A percentile compares a stretch with the other conserved stretches of the same genome.
Conservation (phyloP, 371 early-diverging fungal species). For the Lichtheimia corymbifera region DNA sequence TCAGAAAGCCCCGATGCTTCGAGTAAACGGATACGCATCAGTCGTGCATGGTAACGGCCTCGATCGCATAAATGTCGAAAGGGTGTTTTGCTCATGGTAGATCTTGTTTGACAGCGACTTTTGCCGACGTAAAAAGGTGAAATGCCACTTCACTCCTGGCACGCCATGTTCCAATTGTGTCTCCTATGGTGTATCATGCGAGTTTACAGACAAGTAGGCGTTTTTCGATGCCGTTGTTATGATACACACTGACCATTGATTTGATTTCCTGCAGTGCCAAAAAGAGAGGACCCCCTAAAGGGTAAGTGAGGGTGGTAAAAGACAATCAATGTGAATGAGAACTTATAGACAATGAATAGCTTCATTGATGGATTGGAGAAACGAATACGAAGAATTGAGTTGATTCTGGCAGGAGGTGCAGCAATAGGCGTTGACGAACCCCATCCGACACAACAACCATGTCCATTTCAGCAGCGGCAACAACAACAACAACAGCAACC, state of each 20-base stretch:
- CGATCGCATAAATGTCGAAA: too few relatives aligned
- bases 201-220: conserved; percentile 20
- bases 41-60: conserved; percentile 20
- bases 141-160: conserved; percentile 31
- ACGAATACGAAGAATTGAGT: conserved; percentile 42
- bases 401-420: background rate
- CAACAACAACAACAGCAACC: conserved; percentile 5
- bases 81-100: background rate
- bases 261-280: conserved; percentile 20
- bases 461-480: background rate
- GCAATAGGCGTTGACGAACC: background rate
- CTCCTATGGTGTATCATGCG: conserved; percentile 30
- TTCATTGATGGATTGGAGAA: conserved; percentile 51
- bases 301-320: conserved; percentile 9
- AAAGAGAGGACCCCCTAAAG: conserved; percentile 42
- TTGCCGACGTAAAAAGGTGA: conserved; percentile 38
- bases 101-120: conserved; percentile 29
- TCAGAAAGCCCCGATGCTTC: background rate
- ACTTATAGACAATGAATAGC: conserved; percentile 9
- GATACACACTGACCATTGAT: background rate
- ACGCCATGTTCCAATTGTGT: conserved; percentile 37
- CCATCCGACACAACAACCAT: background rate
- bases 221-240: background rate
- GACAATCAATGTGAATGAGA: background rate
- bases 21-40: conserved; percentile 15